Conservation (phyloP, 2,329 filamentous ascomycete species). For the Fusarium goolgardi region DNA sequence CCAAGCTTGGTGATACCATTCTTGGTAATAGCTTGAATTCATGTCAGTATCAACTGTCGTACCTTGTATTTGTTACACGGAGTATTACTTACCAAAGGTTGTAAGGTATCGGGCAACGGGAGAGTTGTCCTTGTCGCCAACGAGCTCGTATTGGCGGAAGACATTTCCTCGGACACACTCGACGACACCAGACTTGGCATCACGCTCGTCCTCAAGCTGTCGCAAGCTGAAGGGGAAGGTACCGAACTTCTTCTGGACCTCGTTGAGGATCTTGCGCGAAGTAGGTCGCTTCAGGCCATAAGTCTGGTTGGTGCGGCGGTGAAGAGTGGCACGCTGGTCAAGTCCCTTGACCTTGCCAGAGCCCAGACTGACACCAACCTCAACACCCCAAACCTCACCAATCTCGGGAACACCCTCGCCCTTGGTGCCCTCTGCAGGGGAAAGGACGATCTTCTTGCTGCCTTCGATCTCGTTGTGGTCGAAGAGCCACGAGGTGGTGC, state of each 20-base stretch:
- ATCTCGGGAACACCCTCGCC: constrained; percentile 90
- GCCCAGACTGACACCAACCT: constrained; percentile 91
- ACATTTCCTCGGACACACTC: constrained; percentile 95
- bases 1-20: constrained; percentile 92
- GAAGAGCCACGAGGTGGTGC: constrained; percentile 97
- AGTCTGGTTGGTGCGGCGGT: constrained; percentile 91
- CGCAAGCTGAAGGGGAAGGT: constrained; percentile 97
- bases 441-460: constrained; percentile 95
- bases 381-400: constrained; percentile 96
- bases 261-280: constrained; percentile 90
- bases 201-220: constrained; percentile 95
- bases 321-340: constrained; percentile 87
- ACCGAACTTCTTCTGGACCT: constrained; percentile 97
- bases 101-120: constrained; percentile 89
- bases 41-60: constrained; percentile 21
- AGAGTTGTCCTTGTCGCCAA: constrained; percentile 90
- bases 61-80: background rate
- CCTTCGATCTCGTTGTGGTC: constrained; percentile 98
- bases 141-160: constrained; percentile 94
- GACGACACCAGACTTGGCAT: constrained; percentile 93
- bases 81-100: constrained; percentile 82
- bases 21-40: constrained; percentile 85
- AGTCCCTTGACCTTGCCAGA: constrained; percentile 95
- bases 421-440: constrained; percentile 86
- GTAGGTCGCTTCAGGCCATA: constrained; percentile 95